Evolutionary conservation across 805 yeast genomes (phyloP).

Genomic region (Hanseniaspora valbyensis): DNA sequence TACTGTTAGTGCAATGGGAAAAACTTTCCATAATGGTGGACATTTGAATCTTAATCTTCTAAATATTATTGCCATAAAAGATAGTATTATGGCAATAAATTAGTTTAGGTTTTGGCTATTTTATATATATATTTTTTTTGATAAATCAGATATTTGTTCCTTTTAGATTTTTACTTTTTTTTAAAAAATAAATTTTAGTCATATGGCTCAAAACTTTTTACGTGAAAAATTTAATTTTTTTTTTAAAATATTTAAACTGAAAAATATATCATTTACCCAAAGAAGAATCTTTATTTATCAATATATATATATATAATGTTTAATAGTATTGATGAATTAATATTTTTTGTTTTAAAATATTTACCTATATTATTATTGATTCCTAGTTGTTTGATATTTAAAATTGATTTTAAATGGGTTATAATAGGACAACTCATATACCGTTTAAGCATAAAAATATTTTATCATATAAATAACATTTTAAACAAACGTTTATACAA

Average conservation of each 20-base stretch:
- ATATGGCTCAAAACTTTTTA: no score
- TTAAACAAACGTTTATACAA: background rate
- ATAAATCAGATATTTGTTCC: no score
- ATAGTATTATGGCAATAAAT: no score
- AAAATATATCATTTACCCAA: background rate
- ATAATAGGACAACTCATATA: background rate
- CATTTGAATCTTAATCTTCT: background rate
- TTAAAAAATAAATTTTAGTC: no score
- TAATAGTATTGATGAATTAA: background rate
- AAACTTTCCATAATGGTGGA: constrained; percentile 5
- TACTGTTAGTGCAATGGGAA: background rate
- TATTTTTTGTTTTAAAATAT: background rate
- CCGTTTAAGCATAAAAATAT: background rate
- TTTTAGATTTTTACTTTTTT: no score
- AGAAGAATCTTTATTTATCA: no score
- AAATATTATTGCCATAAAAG: background rate
- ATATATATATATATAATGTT: background rate
- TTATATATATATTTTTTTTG: no score
- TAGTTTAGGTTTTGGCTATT: no score
- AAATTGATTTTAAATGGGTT: background rate
- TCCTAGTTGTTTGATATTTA: background rate
- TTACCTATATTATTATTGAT: background rate
- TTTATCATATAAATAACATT: background rate
- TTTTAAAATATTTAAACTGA: no score
- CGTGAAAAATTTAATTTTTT: no score